Percentiles rank a stretch among this genome's conserved stretches.
These are phyloP conservation scores for Ceratobasidium sp. DNA, from an alignment of 1,284 basidiomycete genomes.

Conservation along the genomic window DNA sequence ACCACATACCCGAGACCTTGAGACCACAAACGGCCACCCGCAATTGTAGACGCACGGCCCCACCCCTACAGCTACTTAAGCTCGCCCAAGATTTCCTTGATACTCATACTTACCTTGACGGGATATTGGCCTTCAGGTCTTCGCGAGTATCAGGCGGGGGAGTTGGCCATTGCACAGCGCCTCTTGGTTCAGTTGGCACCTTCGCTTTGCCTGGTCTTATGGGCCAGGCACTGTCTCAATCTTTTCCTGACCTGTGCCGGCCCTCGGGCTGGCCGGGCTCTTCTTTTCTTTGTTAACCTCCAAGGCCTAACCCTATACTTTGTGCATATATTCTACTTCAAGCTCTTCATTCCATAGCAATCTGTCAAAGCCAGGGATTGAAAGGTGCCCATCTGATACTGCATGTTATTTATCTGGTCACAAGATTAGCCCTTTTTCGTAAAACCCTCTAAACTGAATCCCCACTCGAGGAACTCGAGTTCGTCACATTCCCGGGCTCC, in stretches of 20 bases:
- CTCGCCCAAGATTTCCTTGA: neutral
- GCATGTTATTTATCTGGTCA: too few relatives aligned
- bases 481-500: too few relatives aligned
- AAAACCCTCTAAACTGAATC: too few relatives aligned
- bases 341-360: neutral
- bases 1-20: neutral
- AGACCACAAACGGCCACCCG: neutral
- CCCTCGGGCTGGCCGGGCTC: slow-evolving; percentile 39
- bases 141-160: slow-evolving; percentile 39
- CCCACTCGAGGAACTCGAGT: too few relatives aligned
- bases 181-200: slow-evolving; percentile 37
- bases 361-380: too few relatives aligned
- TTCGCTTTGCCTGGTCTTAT: slow-evolving; percentile 31
- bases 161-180: slow-evolving; percentile 41
- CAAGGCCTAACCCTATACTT: slow-evolving; percentile 37
- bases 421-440: too few relatives aligned
- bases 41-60: neutral
- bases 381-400: too few relatives aligned
- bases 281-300: neutral
- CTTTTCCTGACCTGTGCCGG: slow-evolving; percentile 41
- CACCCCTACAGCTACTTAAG: neutral
- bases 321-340: slow-evolving; percentile 9
- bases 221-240: slow-evolving; percentile 44
- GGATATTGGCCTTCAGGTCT: slow-evolving; percentile 37
- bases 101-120: slow-evolving; percentile 44